These are phyloP conservation scores for Lactarius evosmus DNA, from an alignment of 768 basidiomycete genomes.

Conservation along the genomic window DNA sequence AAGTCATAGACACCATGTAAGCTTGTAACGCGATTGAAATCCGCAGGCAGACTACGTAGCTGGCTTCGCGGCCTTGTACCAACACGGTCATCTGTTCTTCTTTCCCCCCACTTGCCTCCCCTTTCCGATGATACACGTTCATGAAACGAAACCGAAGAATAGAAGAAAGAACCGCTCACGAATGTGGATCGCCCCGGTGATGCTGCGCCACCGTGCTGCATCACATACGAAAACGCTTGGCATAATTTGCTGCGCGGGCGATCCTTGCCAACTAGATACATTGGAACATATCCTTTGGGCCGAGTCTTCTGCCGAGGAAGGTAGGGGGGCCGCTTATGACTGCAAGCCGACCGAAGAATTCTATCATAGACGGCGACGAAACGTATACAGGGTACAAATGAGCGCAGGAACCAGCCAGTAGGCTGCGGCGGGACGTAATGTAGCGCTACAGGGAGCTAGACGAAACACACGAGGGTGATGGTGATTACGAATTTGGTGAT, in stretches of 20 bases:
- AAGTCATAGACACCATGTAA: constrained; percentile 82
- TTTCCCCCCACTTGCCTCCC: not conserved
- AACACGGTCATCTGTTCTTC: not conserved
- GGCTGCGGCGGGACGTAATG: constrained; percentile 1
- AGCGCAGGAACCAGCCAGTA: not conserved
- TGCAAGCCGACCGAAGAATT: not conserved
- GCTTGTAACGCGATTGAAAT: constrained; percentile 7
- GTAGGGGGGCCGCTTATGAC: not conserved
- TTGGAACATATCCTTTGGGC: not conserved
- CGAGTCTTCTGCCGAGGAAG: not conserved
- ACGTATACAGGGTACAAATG: constrained; percentile 2
- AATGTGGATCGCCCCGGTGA: not conserved
- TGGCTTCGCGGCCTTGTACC: constrained; percentile 14
- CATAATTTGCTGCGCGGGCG: not conserved
- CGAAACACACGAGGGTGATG: not conserved
- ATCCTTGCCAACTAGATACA: too few relatives aligned
- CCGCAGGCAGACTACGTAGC: not conserved
- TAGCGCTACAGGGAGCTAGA: constrained; percentile 15
- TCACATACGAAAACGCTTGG: not conserved
- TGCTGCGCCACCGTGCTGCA: not conserved
- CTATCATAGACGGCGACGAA: constrained; percentile 4
- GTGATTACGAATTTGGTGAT: not conserved
- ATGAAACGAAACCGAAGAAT: not conserved
- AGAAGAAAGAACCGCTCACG: not conserved
- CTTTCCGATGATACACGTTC: not conserved